Conservation (phyloP, 257 asterid genomes). For the Solanum appendiculatum region DNA sequence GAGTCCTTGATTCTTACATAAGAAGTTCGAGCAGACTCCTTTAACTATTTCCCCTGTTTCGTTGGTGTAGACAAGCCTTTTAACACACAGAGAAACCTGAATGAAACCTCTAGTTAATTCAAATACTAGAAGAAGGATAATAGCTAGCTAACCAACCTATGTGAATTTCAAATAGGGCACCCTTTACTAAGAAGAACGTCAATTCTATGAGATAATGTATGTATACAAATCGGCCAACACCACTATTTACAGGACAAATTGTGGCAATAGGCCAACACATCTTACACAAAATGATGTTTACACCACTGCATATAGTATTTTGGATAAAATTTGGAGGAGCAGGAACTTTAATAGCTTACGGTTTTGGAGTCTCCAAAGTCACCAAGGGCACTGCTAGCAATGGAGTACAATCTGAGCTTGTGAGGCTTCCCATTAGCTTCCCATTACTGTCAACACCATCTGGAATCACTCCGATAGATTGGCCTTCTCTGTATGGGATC, state of each 20-base stretch:
- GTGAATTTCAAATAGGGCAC: neutral
- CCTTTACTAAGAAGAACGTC: neutral
- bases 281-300: neutral
- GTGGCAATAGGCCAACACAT: neutral
- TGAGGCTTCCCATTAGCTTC: constrained; percentile 90
- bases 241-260: neutral
- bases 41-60: constrained; percentile 67
- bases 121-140: neutral
- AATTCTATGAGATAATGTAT: neutral
- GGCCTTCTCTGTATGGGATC: constrained; percentile 85
- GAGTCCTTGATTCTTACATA: constrained; percentile 46
- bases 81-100: constrained; percentile 85
- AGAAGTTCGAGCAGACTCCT: constrained; percentile 94
- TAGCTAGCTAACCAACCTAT: neutral
- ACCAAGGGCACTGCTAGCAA: constrained; percentile 97
- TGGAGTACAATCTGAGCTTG: constrained; percentile 80
- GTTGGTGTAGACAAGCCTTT: constrained; percentile 81
- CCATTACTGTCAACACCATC: constrained; percentile 80
- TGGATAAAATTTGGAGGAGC: neutral
- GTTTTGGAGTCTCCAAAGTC: constrained; percentile 96
- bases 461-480: constrained; percentile 71
- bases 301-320: neutral
- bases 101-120: neutral
- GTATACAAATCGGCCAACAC: neutral
- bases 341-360: constrained; percentile 25